Conservation (phyloP, 129 eudicot species). For the Chrysanthemum makinoi region DNA sequence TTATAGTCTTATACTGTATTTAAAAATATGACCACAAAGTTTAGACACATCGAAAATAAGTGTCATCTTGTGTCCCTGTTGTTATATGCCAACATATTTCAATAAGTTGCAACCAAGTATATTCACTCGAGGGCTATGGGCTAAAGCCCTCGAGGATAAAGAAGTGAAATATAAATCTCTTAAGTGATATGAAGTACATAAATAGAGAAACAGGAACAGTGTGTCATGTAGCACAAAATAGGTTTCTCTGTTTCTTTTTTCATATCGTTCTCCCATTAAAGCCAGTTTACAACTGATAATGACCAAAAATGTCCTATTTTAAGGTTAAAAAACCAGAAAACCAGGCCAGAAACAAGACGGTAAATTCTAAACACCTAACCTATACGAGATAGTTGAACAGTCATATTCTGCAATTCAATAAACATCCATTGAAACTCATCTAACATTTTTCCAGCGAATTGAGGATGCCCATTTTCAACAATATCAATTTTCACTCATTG, state of each 20-base stretch:
- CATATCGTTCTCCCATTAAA: slow-evolving; percentile 12
- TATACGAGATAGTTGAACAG: slow-evolving; percentile 6
- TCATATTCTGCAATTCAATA: slow-evolving; percentile 13
- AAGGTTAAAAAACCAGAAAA: slow-evolving; percentile 10
- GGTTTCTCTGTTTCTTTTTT: slow-evolving; percentile 16
- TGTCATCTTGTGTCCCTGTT: background rate
- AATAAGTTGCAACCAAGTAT: background rate
- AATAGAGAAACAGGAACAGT: slow-evolving; percentile 5
- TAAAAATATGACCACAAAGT: no score
- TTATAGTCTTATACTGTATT: no score
- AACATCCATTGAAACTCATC: background rate
- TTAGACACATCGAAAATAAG: no score
- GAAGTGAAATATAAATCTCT: background rate
- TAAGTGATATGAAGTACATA: background rate
- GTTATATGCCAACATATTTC: background rate
- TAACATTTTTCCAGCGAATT: background rate
- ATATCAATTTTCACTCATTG: slow-evolving; percentile 52
- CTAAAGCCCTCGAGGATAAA: no score
- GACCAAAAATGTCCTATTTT: slow-evolving; percentile 8
- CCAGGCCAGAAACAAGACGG: slow-evolving; percentile 1
- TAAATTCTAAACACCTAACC: slow-evolving; percentile 24
- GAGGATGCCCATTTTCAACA: background rate
- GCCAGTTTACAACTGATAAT: background rate
- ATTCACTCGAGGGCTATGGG: no score
- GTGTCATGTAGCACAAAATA: slow-evolving; percentile 18